Conservation (phyloP, 1,139 yeast genomes). For the Schwanniomyces etchellsii region DNA sequence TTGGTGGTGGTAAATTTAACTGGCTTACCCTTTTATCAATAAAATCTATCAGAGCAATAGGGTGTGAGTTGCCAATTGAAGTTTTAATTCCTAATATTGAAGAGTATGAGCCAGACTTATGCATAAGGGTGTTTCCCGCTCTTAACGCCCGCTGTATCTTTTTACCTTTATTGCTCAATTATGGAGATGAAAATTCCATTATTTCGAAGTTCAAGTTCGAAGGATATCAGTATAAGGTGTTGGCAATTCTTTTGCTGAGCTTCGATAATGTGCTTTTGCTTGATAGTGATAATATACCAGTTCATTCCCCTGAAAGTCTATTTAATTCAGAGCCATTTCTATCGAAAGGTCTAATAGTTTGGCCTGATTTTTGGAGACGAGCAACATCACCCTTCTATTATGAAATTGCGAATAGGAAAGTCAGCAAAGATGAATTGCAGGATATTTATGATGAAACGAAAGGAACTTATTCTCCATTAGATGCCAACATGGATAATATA, state of each 20-base stretch:
- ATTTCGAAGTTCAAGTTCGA: slow-evolving; percentile 46
- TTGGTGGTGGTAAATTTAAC: slow-evolving; percentile 76
- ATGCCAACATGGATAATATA: slow-evolving; percentile 7
- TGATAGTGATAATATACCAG: slow-evolving; percentile 75
- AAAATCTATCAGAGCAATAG: slow-evolving; percentile 56
- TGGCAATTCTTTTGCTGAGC: slow-evolving; percentile 68
- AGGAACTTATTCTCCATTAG: slow-evolving; percentile 15
- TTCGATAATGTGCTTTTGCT: slow-evolving; percentile 72
- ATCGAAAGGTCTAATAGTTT: slow-evolving; percentile 32
- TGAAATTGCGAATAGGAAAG: slow-evolving; percentile 28
- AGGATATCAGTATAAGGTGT: slow-evolving; percentile 76
- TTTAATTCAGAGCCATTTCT: slow-evolving; percentile 25
- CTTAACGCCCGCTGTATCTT: slow-evolving; percentile 66
- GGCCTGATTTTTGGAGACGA: slow-evolving; percentile 47
- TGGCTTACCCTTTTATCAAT: slow-evolving; percentile 67
- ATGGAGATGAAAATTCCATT: slow-evolving; percentile 10
- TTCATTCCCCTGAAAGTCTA: slow-evolving; percentile 46
- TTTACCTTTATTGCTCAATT: slow-evolving; percentile 52
- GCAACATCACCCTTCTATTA: slow-evolving; percentile 40
- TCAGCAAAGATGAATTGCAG: slow-evolving; percentile 19
- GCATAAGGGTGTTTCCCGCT: slow-evolving; percentile 59
- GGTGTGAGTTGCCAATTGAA: slow-evolving; percentile 69
- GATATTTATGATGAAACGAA: slow-evolving; percentile 28
- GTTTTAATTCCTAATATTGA: slow-evolving; percentile 64
- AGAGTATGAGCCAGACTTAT: slow-evolving; percentile 66